These are phyloP conservation scores for Xylaria sp. DNA, from an alignment of 495 filamentous ascomycete genomes.

Conservation along the genomic window DNA sequence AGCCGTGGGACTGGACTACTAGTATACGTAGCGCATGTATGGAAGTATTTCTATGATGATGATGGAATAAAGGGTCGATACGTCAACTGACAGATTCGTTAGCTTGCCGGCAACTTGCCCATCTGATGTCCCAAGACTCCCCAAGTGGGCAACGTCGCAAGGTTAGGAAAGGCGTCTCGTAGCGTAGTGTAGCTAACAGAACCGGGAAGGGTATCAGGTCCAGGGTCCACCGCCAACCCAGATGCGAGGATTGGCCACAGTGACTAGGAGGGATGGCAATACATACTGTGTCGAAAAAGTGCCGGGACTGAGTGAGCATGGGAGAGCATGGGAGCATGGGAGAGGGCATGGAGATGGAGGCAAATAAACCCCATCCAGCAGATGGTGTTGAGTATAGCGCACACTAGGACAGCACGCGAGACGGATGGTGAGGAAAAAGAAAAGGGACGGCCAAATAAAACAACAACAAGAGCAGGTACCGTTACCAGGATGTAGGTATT, in stretches of 20 bases:
- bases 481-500: not conserved
- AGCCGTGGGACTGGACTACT: not conserved
- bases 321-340: not conserved
- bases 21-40: no score
- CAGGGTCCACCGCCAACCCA: slow-evolving; percentile 21
- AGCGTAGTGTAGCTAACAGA: not conserved
- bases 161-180: slow-evolving; percentile 24
- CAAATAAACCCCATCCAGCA: slow-evolving; percentile 10
- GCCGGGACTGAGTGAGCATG: slow-evolving; percentile 21
- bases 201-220: slow-evolving; percentile 21
- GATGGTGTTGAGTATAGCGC: slow-evolving; percentile 2
- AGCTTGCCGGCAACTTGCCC: slow-evolving; percentile 19
- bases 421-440: slow-evolving; percentile 25
- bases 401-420: slow-evolving; percentile 19
- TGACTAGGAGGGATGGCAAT: slow-evolving; percentile 9
- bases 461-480: not conserved
- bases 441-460: slow-evolving; percentile 18
- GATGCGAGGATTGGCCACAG: slow-evolving; percentile 22
- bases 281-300: slow-evolving; percentile 22
- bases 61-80: slow-evolving; percentile 28
- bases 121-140: slow-evolving; percentile 23
- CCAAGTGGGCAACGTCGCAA: slow-evolving; percentile 21
- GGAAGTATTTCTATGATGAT: slow-evolving; percentile 24
- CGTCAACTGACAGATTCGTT: slow-evolving; percentile 31
- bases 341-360: slow-evolving; percentile 14